phyloP scores from a whole-genome alignment of 208 protist species.

The Angomonas deanei region DNA sequence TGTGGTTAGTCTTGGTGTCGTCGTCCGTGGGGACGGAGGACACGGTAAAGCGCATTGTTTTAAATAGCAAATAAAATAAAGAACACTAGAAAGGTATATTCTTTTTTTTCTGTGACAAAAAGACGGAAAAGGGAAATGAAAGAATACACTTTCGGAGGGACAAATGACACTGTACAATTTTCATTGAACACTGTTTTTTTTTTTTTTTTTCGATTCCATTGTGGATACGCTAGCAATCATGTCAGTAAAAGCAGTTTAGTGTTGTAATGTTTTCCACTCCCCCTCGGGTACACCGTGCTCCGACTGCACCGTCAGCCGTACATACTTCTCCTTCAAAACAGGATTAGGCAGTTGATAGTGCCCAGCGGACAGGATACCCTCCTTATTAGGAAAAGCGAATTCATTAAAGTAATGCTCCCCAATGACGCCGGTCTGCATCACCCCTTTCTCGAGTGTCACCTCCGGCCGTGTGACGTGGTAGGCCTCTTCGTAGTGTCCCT shows the following conservation, averaged over 20 bases:
- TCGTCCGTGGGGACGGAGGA: constrained; percentile 51
- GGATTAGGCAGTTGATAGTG: neutral
- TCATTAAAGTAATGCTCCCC: neutral
- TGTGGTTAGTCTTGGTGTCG: constrained; percentile 56
- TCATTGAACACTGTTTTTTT: no score
- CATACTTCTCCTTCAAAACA: neutral
- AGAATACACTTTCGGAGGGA: no score
- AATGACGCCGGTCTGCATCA: neutral
- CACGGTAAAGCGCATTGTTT: constrained; percentile 23
- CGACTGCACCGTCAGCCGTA: neutral
- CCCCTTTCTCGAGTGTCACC: neutral
- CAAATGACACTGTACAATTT: no score
- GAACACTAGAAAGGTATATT: neutral
- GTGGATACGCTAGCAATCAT: no score
- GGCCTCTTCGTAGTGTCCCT: no score
- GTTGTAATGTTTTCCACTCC: neutral
- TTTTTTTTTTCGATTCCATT: no score
- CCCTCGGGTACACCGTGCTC: neutral
- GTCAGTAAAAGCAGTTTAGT: neutral
- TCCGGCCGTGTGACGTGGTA: no score
- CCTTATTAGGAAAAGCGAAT: neutral
- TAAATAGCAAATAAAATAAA: neutral
- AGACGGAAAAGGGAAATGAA: no score
- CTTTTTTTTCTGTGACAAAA: no score
- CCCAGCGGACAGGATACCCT: neutral